Conservation (phyloP, 495 filamentous ascomycete genomes). For the Xylaria nigripes region DNA sequence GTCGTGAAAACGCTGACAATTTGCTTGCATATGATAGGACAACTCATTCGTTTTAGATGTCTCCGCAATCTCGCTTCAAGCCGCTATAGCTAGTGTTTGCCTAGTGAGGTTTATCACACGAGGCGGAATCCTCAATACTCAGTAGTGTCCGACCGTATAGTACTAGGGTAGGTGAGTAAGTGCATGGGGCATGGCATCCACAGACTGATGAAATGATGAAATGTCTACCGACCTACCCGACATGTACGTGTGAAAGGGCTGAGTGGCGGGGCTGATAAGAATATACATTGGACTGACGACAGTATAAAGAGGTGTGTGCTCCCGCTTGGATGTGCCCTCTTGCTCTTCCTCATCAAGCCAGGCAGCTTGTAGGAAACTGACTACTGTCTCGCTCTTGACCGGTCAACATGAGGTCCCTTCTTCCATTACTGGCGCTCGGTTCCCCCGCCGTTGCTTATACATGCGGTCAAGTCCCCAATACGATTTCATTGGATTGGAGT, state of each 20-base stretch:
- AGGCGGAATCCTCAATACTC: background rate
- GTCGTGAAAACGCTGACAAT: background rate
- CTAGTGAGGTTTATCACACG: background rate
- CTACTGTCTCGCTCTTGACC: background rate
- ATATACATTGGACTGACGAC: background rate
- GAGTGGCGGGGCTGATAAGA: background rate
- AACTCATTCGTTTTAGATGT: background rate
- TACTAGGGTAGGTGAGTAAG: no score
- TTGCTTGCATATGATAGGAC: background rate
- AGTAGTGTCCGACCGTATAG: background rate
- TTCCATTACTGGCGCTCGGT: background rate
- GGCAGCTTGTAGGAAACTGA: background rate
- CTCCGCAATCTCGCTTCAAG: background rate
- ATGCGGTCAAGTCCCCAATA: background rate
- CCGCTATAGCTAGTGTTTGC: background rate
- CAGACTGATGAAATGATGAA: background rate
- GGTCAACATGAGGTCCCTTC: slow-evolving; percentile 1
- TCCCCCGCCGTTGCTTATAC: background rate
- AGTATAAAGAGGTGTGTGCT: background rate
- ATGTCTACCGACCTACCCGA: no score
- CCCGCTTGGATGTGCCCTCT: background rate
- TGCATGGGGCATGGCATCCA: background rate
- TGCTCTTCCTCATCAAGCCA: background rate
- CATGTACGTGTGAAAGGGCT: no score
- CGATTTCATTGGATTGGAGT: slow-evolving; percentile 46